Percentiles rank a stretch among this genome's conserved stretches.
Evolutionary conservation across 257 asterid species (phyloP).

Genomic region (Plantago elongata): DNA sequence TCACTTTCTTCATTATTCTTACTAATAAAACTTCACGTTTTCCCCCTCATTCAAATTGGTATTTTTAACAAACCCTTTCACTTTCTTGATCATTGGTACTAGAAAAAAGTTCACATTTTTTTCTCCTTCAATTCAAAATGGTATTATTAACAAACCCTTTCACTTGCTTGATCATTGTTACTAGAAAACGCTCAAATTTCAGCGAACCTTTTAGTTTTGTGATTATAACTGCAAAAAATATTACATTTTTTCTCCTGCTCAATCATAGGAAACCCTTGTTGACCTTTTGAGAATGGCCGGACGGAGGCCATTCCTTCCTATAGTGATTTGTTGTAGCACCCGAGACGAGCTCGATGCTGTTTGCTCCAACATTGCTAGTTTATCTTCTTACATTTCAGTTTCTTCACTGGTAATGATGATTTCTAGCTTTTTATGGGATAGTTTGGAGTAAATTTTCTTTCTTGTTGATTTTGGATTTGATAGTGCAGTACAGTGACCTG

Average conservation of each 20-base stretch:
- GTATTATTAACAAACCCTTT: no score
- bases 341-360: slow-evolving; percentile 91
- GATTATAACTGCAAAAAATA: no score
- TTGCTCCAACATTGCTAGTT: slow-evolving; percentile 50
- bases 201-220: no score
- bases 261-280: slow-evolving; percentile 57
- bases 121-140: no score
- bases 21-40: not conserved
- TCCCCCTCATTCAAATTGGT: no score
- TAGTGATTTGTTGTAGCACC: slow-evolving; percentile 80
- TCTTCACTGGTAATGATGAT: slow-evolving; percentile 45
- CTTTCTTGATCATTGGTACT: no score
- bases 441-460: not conserved
- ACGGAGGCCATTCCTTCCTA: slow-evolving; percentile 65
- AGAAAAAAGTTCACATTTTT: no score
- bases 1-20: not conserved
- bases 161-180: no score
- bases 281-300: slow-evolving; percentile 80
- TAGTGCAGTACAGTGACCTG: slow-evolving; percentile 73
- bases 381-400: slow-evolving; percentile 46
- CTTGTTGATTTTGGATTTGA: slow-evolving; percentile 4
- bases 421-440: not conserved
- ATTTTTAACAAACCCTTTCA: no score
- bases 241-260: no score
- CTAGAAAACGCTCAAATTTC: no score